Conservation (phyloP, 345 rosid species). For the Gossypium stocksii region DNA sequence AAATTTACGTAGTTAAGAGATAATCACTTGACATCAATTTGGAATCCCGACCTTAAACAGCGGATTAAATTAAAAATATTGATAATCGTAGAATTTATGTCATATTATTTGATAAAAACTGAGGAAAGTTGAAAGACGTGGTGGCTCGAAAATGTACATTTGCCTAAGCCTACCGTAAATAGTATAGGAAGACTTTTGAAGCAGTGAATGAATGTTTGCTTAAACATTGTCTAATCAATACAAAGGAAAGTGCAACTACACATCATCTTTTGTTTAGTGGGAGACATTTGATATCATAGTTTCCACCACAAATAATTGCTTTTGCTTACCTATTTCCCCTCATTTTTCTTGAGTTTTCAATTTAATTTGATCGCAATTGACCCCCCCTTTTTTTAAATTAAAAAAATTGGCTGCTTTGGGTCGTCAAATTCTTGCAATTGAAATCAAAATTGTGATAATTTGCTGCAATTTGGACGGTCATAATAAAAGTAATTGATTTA, state of each 20-base stretch:
- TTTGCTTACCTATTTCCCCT: background rate
- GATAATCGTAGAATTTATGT: too few species aligned
- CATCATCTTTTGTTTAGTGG: slow-evolving; percentile 19
- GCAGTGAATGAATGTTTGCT: background rate
- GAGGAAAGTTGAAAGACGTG: slow-evolving; percentile 14
- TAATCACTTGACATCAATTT: too few species aligned
- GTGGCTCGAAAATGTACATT: slow-evolving; percentile 14
- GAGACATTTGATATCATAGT: slow-evolving; percentile 1
- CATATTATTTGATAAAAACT: background rate
- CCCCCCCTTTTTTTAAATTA: background rate
- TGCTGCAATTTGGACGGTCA: background rate
- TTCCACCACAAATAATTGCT: background rate
- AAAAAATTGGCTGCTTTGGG: background rate
- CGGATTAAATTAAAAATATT: too few species aligned
- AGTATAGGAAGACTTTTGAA: slow-evolving; percentile 7
- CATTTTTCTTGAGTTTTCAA: background rate
- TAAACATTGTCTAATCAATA: background rate
- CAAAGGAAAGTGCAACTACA: slow-evolving; percentile 16
- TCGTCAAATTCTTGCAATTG: background rate
- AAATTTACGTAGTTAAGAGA: too few species aligned
- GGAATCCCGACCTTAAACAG: too few species aligned
- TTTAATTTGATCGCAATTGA: background rate
- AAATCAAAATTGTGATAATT: background rate
- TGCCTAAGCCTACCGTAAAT: background rate
- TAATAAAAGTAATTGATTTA: background rate